These are phyloP conservation scores for Penicillium olsonii DNA, from an alignment of 2,329 filamentous ascomycete species.

Conservation along the genomic window DNA sequence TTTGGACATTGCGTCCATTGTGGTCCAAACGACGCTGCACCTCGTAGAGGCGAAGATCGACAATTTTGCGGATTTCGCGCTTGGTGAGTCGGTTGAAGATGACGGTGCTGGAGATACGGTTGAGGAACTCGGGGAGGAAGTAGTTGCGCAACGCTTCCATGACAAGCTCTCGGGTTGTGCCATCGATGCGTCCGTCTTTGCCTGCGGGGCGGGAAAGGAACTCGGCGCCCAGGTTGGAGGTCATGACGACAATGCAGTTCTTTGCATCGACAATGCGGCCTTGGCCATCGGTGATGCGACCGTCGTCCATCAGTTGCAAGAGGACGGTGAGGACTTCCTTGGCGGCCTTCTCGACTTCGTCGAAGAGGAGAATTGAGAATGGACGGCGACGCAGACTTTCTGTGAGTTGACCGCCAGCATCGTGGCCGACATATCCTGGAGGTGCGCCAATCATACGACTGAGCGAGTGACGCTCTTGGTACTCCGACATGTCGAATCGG, in stretches of 20 bases:
- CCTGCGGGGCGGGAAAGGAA: constrained; percentile 79
- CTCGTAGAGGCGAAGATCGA: constrained; percentile 82
- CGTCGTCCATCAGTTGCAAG: constrained; percentile 99
- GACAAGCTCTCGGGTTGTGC: constrained; percentile 81
- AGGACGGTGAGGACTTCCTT: constrained; percentile 97
- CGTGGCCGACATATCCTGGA: constrained; percentile 94
- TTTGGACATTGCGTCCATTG: constrained; percentile 83
- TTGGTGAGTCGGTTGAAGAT: constrained; percentile 97
- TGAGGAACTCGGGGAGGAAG: constrained; percentile 97
- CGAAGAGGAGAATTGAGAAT: constrained; percentile 96
- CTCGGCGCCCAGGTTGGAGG: constrained; percentile 93
- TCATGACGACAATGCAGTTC: constrained; percentile 99
- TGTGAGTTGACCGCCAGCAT: constrained; percentile 92
- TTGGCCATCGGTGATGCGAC: constrained; percentile 97
- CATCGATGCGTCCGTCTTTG: constrained; percentile 82
- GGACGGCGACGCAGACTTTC: constrained; percentile 91
- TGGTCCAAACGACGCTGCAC: constrained; percentile 87
- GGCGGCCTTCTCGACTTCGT: constrained; percentile 97
- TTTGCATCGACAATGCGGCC: constrained; percentile 90
- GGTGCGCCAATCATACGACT: constrained; percentile 98
- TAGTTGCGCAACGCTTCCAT: constrained; percentile 90
- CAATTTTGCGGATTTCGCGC: constrained; percentile 89
- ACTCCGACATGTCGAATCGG: constrained; percentile 99
- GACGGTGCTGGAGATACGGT: constrained; percentile 92
- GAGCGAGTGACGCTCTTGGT: constrained; percentile 93